Evolutionary conservation across 805 yeast genomes (phyloP), one percentile per base, ranked within the genome.

Genomic region (Suhomyces vadensis): DNA sequence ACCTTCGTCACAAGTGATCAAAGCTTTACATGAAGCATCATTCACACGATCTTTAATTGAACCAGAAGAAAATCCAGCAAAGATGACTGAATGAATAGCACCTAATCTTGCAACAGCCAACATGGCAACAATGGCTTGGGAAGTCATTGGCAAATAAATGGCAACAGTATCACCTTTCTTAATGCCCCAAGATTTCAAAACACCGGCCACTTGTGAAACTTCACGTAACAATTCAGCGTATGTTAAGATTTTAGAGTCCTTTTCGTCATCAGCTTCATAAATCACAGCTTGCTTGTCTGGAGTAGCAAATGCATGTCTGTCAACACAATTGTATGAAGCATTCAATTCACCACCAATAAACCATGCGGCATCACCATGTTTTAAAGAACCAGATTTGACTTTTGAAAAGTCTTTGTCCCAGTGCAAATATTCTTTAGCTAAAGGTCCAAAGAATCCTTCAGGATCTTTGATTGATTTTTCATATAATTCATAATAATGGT

Each of bases 121-220:
- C 72, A 87, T 67, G 21, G 94, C 80, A 45, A 84, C 71, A 41
- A 87, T 67, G 31, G 94, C 91, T 61, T 85, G 87, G 37, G 91
- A 85, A 51, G 82, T 83, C 94, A 86, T 87, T 56, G 95, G 95
- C 71, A 87, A 73, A 63, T 87, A 87, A 42, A 87, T 86, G 19
- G 94, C 94, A 45, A 87, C 92, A 13, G 90, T 83, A 61, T 87
- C 95, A 55, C 94, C 94, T 67, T 86, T 87, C 48, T 74, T 69
- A 46, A 86, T 82, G 39, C 91, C 91, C 74, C 82, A 70, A 47
- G 71, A 67, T 52, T 74, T 69, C 60, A 87, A 74, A 26, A 82
- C 83, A 55, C 85, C 87, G 6, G 92, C 85, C 43, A 83, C 81
- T 59, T 79, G 78, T 33, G 81, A 83, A 25, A 86, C 89, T 55